A percentile compares a stretch with the other conserved stretches of the same genome.
phyloP scores from a whole-genome alignment of 208 protist genomes.

The Crithidia fasciculata region DNA sequence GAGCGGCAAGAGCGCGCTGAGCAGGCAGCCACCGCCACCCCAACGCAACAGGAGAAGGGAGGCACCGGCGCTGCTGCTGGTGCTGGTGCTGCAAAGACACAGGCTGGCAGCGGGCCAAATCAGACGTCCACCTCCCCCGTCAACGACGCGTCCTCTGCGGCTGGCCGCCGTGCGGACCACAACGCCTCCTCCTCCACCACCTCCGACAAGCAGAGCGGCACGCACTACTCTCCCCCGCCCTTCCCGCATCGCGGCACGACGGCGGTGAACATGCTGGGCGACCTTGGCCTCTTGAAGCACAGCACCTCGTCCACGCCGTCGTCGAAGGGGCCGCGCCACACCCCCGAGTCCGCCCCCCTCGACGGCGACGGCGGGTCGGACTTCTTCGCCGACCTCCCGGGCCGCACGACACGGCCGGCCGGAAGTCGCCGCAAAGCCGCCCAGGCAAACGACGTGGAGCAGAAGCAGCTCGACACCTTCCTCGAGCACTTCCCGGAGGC shows the following conservation, averaged over 20 bases:
- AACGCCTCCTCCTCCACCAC: background rate
- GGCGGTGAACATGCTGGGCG: background rate
- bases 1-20: background rate
- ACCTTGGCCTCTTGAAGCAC: background rate
- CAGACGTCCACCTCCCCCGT: background rate
- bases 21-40: background rate
- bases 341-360: too few species aligned
- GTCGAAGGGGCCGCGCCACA: too few species aligned
- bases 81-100: background rate
- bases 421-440: background rate
- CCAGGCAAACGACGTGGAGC: conserved; percentile 25
- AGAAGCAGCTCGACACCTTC: conserved; percentile 51
- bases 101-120: background rate
- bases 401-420: too few species aligned
- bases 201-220: background rate
- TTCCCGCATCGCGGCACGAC: background rate
- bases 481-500: conserved; percentile 72
- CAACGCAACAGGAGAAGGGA: background rate
- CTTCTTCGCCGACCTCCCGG: too few species aligned
- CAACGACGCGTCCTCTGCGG: background rate
- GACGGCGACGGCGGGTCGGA: too few species aligned
- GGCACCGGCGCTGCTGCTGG: too few species aligned
- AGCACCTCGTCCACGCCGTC: background rate
- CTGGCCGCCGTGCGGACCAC: too few species aligned
- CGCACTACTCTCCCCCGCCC: background rate